Percentiles rank a stretch among this genome's conserved stretches.
phyloP scores from a whole-genome alignment of 1,139 yeast genomes.

The Eremothecium sinecaudum region DNA sequence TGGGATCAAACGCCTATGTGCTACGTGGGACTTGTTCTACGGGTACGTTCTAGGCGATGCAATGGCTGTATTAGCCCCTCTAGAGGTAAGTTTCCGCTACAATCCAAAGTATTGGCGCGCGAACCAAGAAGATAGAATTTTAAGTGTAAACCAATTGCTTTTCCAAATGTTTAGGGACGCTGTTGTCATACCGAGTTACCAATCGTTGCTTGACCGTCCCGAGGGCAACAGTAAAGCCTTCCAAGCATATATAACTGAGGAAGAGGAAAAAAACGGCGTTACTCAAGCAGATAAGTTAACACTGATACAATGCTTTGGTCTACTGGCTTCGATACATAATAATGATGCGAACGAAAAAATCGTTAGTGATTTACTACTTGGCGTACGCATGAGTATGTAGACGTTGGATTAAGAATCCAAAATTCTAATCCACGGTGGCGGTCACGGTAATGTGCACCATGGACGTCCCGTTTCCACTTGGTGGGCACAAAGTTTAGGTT shows the following conservation, averaged over 20 bases:
- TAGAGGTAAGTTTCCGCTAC: constrained; percentile 33
- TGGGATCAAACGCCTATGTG: constrained; percentile 32
- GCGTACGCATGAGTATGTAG: constrained; percentile 29
- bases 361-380: constrained; percentile 38
- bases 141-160: constrained; percentile 14
- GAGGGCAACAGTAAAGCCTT: constrained; percentile 28
- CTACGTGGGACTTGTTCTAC: constrained; percentile 50
- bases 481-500: constrained; percentile 57
- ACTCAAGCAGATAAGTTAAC: constrained; percentile 32
- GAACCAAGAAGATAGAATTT: neutral
- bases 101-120: constrained; percentile 16
- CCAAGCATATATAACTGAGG: constrained; percentile 27
- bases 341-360: constrained; percentile 43
- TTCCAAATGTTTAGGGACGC: constrained; percentile 41
- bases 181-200: constrained; percentile 42
- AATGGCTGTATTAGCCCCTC: constrained; percentile 50
- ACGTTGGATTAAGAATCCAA: neutral
- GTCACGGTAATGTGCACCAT: constrained; percentile 43
- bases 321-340: constrained; percentile 42
- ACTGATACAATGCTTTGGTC: constrained; percentile 49
- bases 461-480: constrained; percentile 58
- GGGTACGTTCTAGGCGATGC: constrained; percentile 46
- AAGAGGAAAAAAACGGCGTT: constrained; percentile 28
- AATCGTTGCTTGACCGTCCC: constrained; percentile 29
- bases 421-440: neutral